Base-by-base conservation (phyloP, 148 eudicot genomes). In the Chenopodium suecicum region DNA sequence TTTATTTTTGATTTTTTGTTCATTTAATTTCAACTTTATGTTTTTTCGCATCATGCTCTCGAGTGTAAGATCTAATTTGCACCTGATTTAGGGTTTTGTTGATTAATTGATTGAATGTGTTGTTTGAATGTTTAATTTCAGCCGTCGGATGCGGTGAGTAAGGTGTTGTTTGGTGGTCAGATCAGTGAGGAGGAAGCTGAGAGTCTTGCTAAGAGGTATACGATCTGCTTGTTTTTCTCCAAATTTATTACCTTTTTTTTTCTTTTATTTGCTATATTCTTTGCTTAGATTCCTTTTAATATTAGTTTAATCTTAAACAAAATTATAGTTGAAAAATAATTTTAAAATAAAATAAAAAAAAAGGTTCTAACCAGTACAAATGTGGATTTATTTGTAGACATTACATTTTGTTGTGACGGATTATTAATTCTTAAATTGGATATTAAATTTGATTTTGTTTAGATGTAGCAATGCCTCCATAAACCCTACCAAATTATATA, bases 81-180 rank as follows among this genome's bases (percentile, higher is more conserved):
- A 41, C 1, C 0, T 41, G 44, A 41, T 41, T 41, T 41, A 41
- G 44, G 44, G 44, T 5, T 41, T 41, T 41, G n/a, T 1, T 80
- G 31, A 11, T 27, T 54, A 9, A 10, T 34, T 79, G 0, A 32
- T 31, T 79, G 16, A 19, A 31, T 41, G 25, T 25, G 34, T 58
- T 46, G 48, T 52, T 32, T 44, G 46, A 52, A 5, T 52, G 14
- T 3, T 73, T 17, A 4, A 20, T n/a, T 67, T 52, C 87, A 95
- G 98, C 96, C 97, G 27, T 90, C 98, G 4, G 98, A 95, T 88
- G 92, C 92, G 41, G 89, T 95, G 29, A 86, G 91, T 76, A 95
- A 93, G 86, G 94, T 87, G 81, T 80, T 95, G 84, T 93, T 88
- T 78, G 98, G 98, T 23, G 98, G 96, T 64, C 98, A 91, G 89